phyloP scores from a whole-genome alignment of 768 basidiomycete species.

The Leccinum subtestaceum region DNA sequence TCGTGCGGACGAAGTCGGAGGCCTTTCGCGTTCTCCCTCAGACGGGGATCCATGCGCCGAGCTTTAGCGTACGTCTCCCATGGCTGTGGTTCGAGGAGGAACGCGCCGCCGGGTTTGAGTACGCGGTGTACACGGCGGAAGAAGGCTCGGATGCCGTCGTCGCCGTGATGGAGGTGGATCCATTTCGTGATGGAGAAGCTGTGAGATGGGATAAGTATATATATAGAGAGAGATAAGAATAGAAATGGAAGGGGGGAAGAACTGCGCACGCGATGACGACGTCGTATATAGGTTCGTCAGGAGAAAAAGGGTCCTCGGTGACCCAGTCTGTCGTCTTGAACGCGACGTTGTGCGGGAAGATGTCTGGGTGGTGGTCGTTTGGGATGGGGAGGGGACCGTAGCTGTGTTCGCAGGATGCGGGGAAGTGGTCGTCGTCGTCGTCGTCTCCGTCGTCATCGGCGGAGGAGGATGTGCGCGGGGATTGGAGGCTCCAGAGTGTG shows the following conservation, averaged over 20 bases:
- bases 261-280: slow-evolving; percentile 71
- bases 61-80: slow-evolving; percentile 86
- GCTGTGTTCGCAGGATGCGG: slow-evolving; percentile 70
- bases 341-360: slow-evolving; percentile 77
- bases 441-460: neutral
- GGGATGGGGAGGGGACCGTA: slow-evolving; percentile 76
- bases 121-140: slow-evolving; percentile 59
- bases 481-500: slow-evolving; percentile 68
- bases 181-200: slow-evolving; percentile 83
- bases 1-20: slow-evolving; percentile 61
- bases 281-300: slow-evolving; percentile 66
- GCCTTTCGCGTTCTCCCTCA: slow-evolving; percentile 58
- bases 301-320: slow-evolving; percentile 46
- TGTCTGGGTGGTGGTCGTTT: slow-evolving; percentile 20
- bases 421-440: slow-evolving; percentile 56
- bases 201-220: neutral
- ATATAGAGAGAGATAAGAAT: neutral
- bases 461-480: slow-evolving; percentile 4
- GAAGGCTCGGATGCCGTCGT: slow-evolving; percentile 65
- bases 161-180: slow-evolving; percentile 84
- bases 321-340: slow-evolving; percentile 79
- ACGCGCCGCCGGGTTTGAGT: slow-evolving; percentile 60
- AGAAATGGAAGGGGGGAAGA: neutral
- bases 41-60: slow-evolving; percentile 58
- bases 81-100: slow-evolving; percentile 80